Conservation (phyloP, 441 rosid genomes). For the Erodium chrysanthum region DNA sequence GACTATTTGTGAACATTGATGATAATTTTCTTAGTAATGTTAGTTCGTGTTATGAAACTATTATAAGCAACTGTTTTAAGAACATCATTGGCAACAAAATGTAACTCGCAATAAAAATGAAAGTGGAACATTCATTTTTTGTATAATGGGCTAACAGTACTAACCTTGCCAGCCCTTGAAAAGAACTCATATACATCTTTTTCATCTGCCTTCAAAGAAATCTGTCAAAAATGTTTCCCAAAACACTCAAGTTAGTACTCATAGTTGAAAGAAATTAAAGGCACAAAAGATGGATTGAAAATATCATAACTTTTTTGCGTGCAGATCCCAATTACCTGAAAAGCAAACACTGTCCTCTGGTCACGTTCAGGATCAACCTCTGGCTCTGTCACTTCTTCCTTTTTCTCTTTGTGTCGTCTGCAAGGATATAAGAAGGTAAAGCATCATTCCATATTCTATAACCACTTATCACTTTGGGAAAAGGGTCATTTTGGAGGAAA, state of each 20-base stretch:
- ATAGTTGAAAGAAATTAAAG: background rate
- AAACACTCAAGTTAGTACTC: slow-evolving; percentile 12
- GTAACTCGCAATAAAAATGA: no score
- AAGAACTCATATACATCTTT: slow-evolving; percentile 91
- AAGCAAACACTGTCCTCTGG: slow-evolving; percentile 96
- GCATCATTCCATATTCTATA: slow-evolving; percentile 12
- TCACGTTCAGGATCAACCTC: slow-evolving; percentile 98
- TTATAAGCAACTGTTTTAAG: no score
- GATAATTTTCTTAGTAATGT: no score
- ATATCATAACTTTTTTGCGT: background rate
- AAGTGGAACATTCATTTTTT: no score
- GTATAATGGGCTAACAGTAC: slow-evolving; percentile 5
- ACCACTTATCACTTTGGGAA: background rate
- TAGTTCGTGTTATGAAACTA: no score
- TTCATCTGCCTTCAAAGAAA: slow-evolving; percentile 87
- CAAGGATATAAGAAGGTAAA: slow-evolving; percentile 27
- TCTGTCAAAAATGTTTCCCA: slow-evolving; percentile 33
- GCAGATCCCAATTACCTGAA: slow-evolving; percentile 49
- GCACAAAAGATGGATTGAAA: background rate
- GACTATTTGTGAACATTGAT: background rate
- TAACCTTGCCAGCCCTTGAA: slow-evolving; percentile 96
- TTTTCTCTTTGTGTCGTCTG: slow-evolving; percentile 77
- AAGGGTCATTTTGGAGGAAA: slow-evolving; percentile 3
- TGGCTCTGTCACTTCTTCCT: slow-evolving; percentile 70
- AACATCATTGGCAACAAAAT: no score